These are phyloP conservation scores for Aspergillus felis DNA, from an alignment of 2,329 filamentous ascomycete genomes.

Conservation along the genomic window DNA sequence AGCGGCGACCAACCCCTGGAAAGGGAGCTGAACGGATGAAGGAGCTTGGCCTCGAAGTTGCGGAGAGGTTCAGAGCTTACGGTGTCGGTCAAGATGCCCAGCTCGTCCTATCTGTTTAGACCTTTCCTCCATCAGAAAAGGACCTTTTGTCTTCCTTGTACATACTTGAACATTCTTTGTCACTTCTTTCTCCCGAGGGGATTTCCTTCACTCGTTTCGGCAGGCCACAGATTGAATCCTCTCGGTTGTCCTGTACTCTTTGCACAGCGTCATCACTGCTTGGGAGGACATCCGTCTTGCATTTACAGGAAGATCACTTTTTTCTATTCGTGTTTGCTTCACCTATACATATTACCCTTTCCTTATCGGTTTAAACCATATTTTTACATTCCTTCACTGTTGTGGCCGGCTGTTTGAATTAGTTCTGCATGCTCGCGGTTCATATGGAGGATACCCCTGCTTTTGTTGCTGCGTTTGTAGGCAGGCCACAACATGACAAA, in stretches of 20 bases:
- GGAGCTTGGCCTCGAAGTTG: slow-evolving; percentile 83
- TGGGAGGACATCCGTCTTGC: slow-evolving; percentile 21
- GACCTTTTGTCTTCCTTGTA: slow-evolving; percentile 22
- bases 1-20: slow-evolving; percentile 67
- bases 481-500: background rate
- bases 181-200: background rate
- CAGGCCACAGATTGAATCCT: slow-evolving; percentile 16
- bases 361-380: slow-evolving; percentile 8
- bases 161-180: slow-evolving; percentile 20
- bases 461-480: slow-evolving; percentile 19
- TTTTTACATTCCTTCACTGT: slow-evolving; percentile 15
- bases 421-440: slow-evolving; percentile 29
- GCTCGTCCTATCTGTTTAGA: slow-evolving; percentile 70
- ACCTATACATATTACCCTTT: slow-evolving; percentile 15
- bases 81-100: slow-evolving; percentile 46
- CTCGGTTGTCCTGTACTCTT: slow-evolving; percentile 17
- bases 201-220: slow-evolving; percentile 13
- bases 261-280: slow-evolving; percentile 6
- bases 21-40: slow-evolving; percentile 91
- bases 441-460: slow-evolving; percentile 28
- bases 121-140: slow-evolving; percentile 10
- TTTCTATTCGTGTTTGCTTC: slow-evolving; percentile 11
- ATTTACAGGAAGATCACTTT: slow-evolving; percentile 25
- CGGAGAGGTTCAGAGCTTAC: slow-evolving; percentile 73
- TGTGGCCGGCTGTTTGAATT: slow-evolving; percentile 16